Base-by-base conservation (phyloP, 306 rosid genomes). In the Abrus precatorius region DNA sequence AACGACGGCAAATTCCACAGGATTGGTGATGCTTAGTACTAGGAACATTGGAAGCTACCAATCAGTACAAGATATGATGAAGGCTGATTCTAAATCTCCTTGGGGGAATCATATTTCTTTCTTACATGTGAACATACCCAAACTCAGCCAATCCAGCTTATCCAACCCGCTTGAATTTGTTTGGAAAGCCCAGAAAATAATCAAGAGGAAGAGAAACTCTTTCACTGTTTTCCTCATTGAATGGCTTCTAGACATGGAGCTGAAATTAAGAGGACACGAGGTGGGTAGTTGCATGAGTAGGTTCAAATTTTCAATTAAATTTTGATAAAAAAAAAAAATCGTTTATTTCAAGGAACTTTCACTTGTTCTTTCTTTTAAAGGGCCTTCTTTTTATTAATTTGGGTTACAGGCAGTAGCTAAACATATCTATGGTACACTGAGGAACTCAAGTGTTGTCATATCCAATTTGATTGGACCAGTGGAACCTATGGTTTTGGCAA, bases 1-100 rank as follows among this genome's bases (percentile, higher is more conserved):
- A 79, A 84, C 44, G 29, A 61, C 52, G 33, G 44, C 87, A 20
- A 34, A 74, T 38, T 85, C 88, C 40, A 81, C 89, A 27, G 89
- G 88, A n/a, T 36, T 90, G 83, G 86, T 85, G 49, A 14, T 89
- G 83, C 83, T 91, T 27, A 91, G 88, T 45, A 89, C 92, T 3
- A 86, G 96, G 34, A 84, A 14, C 40, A 30, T 73, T 45, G 80
- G 78, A 14, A 84, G 77, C 6, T 91, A 91, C 66, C 75, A 60
- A 29, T 89, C 92, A 43, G 9, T 83, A 0, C 29, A 86, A 82
- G 92, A 86, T 5, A 91, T 89, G 92, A 20, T 56, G 7, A 69
- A 86, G 28, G 34, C 74, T 1, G 50, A 85, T n/a, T 62, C 88
- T 4, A 60, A 78, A 60, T 55, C 80, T 9, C 84, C 75, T 5